These are phyloP conservation scores for Cafeteria roenbergensis DNA, from an alignment of 108 stramenopile species.

Conservation along the genomic window DNA sequence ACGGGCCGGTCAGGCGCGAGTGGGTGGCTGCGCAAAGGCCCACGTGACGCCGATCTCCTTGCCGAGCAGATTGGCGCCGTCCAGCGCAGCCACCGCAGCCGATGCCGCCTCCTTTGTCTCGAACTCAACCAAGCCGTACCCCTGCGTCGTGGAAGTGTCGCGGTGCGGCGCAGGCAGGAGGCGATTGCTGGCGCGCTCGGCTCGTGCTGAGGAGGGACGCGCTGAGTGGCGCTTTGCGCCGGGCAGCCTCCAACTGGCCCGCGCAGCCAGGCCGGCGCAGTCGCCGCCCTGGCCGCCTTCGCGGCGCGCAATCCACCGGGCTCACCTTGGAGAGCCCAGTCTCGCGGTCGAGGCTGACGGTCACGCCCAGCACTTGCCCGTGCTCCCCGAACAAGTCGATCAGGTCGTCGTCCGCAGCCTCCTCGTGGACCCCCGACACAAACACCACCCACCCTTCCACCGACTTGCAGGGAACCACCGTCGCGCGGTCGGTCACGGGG, in stretches of 20 bases:
- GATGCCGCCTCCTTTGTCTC: conserved; percentile 26
- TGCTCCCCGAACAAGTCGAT: conserved; percentile 19
- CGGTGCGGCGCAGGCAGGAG: too few relatives aligned
- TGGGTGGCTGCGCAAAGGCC: conserved; percentile 33
- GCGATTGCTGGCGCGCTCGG: too few relatives aligned
- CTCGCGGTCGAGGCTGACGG: conserved; percentile 45
- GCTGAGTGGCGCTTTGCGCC: too few relatives aligned
- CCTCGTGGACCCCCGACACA: conserved; percentile 53
- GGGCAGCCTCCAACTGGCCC: too few relatives aligned
- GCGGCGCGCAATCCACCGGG: too few relatives aligned
- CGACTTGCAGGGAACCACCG: conserved; percentile 33
- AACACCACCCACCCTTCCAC: conserved; percentile 62
- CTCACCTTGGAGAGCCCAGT: conserved; percentile 54
- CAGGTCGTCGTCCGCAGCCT: conserved; percentile 53
- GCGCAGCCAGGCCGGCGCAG: too few relatives aligned
- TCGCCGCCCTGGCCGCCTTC: too few relatives aligned
- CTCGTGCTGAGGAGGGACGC: too few relatives aligned
- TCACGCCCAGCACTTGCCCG: conserved; percentile 31
- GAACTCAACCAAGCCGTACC: conserved; percentile 39
- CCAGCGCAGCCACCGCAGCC: conserved; percentile 40
- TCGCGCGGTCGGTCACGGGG: too few relatives aligned
- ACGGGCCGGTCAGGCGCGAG: too few relatives aligned
- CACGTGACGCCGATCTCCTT: conserved; percentile 47
- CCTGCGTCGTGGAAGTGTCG: too few relatives aligned
- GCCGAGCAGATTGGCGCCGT: conserved; percentile 45